Conservation (phyloP, 2,329 filamentous ascomycete genomes). For the Phyllosticta citriasiana region DNA sequence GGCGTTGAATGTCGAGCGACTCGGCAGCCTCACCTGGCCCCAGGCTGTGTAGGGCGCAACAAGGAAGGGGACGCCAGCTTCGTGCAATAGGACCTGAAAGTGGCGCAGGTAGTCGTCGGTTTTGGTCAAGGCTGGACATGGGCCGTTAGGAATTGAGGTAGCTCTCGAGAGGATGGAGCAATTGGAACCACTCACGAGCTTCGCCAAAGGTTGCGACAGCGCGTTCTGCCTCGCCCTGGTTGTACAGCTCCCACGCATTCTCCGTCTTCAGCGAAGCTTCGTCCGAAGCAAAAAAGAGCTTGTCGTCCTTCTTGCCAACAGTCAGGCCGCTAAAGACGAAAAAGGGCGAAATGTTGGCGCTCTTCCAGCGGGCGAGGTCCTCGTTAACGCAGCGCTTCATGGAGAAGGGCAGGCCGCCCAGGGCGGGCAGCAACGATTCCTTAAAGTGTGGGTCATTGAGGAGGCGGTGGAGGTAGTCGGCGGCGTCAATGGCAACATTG, state of each 20-base stretch:
- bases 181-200: constrained; percentile 47
- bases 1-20: constrained; percentile 11
- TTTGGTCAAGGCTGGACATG: constrained; percentile 25
- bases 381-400: constrained; percentile 65
- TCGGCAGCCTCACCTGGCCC: constrained; percentile 58
- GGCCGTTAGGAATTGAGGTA: constrained; percentile 15
- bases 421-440: constrained; percentile 80
- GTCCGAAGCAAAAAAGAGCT: constrained; percentile 48
- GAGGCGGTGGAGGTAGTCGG: constrained; percentile 74
- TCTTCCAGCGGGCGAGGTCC: constrained; percentile 64
- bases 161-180: background rate
- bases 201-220: constrained; percentile 83
- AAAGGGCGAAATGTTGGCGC: constrained; percentile 61
- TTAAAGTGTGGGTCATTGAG: constrained; percentile 56
- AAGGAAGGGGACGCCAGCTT: constrained; percentile 61
- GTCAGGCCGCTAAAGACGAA: constrained; percentile 91
- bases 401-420: constrained; percentile 77
- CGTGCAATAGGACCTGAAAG: constrained; percentile 62
- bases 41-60: constrained; percentile 82
- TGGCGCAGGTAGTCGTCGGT: constrained; percentile 61
- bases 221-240: constrained; percentile 64
- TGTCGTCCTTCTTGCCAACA: constrained; percentile 60
- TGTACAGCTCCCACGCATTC: constrained; percentile 80
- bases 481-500: constrained; percentile 77
- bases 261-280: constrained; percentile 59